A percentile compares a stretch with the other conserved stretches of the same genome.
Evolutionary conservation across 495 filamentous ascomycete genomes (phyloP).

Genomic region (Aspergillus biplanus): DNA sequence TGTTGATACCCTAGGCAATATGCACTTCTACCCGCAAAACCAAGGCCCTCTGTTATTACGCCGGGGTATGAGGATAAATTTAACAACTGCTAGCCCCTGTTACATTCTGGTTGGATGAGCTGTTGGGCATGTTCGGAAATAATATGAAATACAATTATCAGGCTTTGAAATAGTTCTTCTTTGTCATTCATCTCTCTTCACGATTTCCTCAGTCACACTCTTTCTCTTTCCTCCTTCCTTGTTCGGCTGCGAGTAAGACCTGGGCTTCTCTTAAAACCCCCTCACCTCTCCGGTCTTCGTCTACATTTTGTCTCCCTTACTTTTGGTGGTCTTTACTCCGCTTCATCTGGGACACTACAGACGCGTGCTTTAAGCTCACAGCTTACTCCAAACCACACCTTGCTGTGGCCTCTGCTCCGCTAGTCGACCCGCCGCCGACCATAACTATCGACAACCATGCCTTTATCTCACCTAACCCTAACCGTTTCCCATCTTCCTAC

Average conservation of each 20-base stretch:
- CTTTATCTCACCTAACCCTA: constrained; percentile 61
- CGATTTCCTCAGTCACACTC: constrained; percentile 7
- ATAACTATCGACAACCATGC: constrained; percentile 43
- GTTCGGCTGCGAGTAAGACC: not conserved
- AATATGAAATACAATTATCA: constrained; percentile 20
- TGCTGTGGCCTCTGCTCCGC: constrained; percentile 20
- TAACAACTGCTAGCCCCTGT: constrained; percentile 18
- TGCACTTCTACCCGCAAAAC: constrained; percentile 26
- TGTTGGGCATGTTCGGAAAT: constrained; percentile 25
- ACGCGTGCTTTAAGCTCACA: not conserved
- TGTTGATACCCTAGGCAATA: constrained; percentile 22
- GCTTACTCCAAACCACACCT: constrained; percentile 4
- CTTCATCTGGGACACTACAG: not conserved
- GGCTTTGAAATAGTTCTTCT: constrained; percentile 20
- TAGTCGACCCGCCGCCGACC: constrained; percentile 4
- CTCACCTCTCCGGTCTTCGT: not conserved
- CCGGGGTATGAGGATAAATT: constrained; percentile 15
- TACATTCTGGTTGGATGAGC: constrained; percentile 24
- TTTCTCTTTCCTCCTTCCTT: constrained; percentile 10
- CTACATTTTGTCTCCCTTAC: not conserved
- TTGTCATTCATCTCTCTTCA: constrained; percentile 7
- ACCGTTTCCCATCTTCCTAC: constrained; percentile 77
- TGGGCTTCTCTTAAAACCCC: not conserved
- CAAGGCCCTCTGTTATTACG: constrained; percentile 19
- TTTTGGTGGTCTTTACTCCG: too few species aligned